Conservation (phyloP, 2,329 filamentous ascomycete genomes). For the Hypoxylon sp. region DNA sequence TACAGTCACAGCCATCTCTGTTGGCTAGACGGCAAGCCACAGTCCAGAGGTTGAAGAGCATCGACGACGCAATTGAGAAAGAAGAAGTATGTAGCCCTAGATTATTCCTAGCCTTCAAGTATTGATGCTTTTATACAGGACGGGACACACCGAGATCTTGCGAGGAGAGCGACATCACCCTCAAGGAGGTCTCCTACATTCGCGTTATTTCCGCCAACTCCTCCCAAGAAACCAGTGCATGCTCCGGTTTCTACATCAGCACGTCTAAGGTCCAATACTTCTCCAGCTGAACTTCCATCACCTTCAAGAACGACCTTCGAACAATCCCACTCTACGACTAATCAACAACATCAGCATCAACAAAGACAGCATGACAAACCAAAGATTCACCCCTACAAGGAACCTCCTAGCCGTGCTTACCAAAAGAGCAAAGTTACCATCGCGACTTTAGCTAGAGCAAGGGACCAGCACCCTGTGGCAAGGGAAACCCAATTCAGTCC, state of each 20-base stretch:
- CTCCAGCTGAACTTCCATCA: conserved; percentile 62
- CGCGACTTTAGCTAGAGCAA: conserved; percentile 41
- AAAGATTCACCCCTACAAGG: conserved; percentile 28
- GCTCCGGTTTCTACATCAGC: conserved; percentile 54
- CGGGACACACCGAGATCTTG: conserved; percentile 25
- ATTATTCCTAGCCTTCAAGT: not conserved
- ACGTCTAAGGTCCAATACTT: conserved; percentile 66
- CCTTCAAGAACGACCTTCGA: conserved; percentile 56
- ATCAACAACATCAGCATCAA: conserved; percentile 37
- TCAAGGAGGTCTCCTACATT: conserved; percentile 59
- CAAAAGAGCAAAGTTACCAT: conserved; percentile 45
- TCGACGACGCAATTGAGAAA: conserved; percentile 59
- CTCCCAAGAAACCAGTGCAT: conserved; percentile 42
- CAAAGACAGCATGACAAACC: conserved; percentile 9
- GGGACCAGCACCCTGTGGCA: conserved; percentile 35
- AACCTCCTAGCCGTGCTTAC: conserved; percentile 37
- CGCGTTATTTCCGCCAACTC: conserved; percentile 59
- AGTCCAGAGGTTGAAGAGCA: conserved; percentile 67
- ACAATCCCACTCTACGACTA: conserved; percentile 27
- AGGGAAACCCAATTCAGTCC: conserved; percentile 50
- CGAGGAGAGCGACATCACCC: conserved; percentile 63
- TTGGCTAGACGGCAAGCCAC: conserved; percentile 70
- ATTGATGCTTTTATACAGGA: conserved; percentile 40
- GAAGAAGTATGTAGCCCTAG: conserved; percentile 53
- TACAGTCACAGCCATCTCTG: conserved; percentile 61